These are phyloP conservation scores for Alternaria angustiovoidea DNA, from an alignment of 2,329 filamentous ascomycete genomes.

Conservation along the genomic window DNA sequence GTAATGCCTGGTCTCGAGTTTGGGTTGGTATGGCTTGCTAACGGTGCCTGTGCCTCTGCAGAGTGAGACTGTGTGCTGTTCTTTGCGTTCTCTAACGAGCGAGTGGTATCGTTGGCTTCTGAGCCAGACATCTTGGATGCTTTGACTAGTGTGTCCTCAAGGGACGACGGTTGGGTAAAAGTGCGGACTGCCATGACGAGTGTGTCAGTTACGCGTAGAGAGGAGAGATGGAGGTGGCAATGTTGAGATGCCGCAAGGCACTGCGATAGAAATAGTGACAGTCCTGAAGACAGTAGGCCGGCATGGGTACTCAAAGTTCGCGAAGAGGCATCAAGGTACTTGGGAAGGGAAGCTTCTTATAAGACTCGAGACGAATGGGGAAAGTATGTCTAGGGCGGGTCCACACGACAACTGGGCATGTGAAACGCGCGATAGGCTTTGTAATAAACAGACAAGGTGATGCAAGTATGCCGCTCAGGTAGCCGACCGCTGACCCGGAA, in stretches of 20 bases:
- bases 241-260: slow-evolving; percentile 83
- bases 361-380: slow-evolving; percentile 45
- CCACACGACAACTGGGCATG: slow-evolving; percentile 37
- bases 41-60: slow-evolving; percentile 56
- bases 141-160: slow-evolving; percentile 72
- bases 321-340: slow-evolving; percentile 21
- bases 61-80: slow-evolving; percentile 59
- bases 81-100: slow-evolving; percentile 63
- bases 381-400: slow-evolving; percentile 33
- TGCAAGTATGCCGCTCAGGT: slow-evolving; percentile 30
- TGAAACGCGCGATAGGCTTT: slow-evolving; percentile 42
- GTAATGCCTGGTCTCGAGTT: slow-evolving; percentile 77
- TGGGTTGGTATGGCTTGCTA: slow-evolving; percentile 60
- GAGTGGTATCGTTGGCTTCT: slow-evolving; percentile 46
- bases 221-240: slow-evolving; percentile 79
- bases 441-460: slow-evolving; percentile 38
- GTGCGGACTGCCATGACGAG: slow-evolving; percentile 71
- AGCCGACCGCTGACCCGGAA: slow-evolving; percentile 45
- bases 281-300: slow-evolving; percentile 81
- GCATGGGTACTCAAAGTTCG: slow-evolving; percentile 64
- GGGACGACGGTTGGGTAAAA: slow-evolving; percentile 75
- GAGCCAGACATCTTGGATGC: slow-evolving; percentile 49
- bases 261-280: slow-evolving; percentile 95
- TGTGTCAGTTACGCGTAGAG: slow-evolving; percentile 71
- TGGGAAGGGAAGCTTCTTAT: slow-evolving; percentile 38